phyloP scores from a whole-genome alignment of 129 eudicot species.

The Smallanthus sonchifolius region DNA sequence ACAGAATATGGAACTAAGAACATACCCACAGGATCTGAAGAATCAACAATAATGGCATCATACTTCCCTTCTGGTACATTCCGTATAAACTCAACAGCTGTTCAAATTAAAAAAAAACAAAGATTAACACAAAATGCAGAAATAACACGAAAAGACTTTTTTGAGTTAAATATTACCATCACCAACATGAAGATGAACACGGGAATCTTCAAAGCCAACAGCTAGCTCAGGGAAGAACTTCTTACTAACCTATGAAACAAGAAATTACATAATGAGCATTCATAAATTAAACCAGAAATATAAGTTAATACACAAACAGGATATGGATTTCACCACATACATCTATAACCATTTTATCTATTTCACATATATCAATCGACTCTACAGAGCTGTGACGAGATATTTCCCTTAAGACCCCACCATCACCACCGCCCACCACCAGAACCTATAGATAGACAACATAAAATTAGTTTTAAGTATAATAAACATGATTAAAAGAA shows the following conservation, averaged over 20 bases:
- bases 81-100: conserved; percentile 76
- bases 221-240: conserved; percentile 88
- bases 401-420: conserved; percentile 92
- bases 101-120: conserved; percentile 7
- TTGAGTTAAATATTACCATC: conserved; percentile 58
- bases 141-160: neutral
- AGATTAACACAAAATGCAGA: neutral
- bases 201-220: conserved; percentile 94
- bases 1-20: neutral
- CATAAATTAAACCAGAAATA: neutral
- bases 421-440: conserved; percentile 99
- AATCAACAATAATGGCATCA: conserved; percentile 92
- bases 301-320: neutral
- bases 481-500: neutral
- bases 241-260: conserved; percentile 63
- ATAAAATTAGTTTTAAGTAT: neutral
- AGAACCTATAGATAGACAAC: conserved; percentile 54
- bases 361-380: conserved; percentile 87
- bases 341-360: conserved; percentile 97
- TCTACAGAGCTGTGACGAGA: conserved; percentile 92
- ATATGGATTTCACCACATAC: conserved; percentile 44
- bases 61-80: conserved; percentile 69
- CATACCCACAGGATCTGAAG: conserved; percentile 98
- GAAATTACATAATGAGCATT: conserved; percentile 13
- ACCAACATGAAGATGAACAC: conserved; percentile 88